Evolutionary conservation across 495 filamentous ascomycete species (phyloP).

Genomic region (Chlorociboria aeruginascens): DNA sequence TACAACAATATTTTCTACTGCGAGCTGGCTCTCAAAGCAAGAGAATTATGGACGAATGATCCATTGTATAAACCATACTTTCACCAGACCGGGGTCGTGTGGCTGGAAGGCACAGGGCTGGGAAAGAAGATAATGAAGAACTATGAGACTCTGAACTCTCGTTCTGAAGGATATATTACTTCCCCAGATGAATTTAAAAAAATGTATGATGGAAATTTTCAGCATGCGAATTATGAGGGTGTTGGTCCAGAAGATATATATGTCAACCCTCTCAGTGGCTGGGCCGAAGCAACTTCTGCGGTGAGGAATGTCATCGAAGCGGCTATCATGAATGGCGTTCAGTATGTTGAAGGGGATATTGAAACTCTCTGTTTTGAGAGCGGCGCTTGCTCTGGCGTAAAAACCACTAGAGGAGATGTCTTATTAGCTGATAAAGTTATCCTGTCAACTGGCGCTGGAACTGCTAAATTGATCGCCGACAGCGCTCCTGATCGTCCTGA

Average conservation of each 20-base stretch:
- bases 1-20: slow-evolving; percentile 48
- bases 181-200: slow-evolving; percentile 31
- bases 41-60: slow-evolving; percentile 36
- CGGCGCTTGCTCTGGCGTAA: slow-evolving; percentile 26
- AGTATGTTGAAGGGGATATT: slow-evolving; percentile 10
- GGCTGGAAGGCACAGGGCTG: slow-evolving; percentile 33
- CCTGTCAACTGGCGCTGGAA: slow-evolving; percentile 46
- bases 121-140: slow-evolving; percentile 36
- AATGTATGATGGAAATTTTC: slow-evolving; percentile 39
- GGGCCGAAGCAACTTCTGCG: slow-evolving; percentile 47
- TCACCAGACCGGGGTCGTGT: slow-evolving; percentile 44
- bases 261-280: slow-evolving; percentile 44
- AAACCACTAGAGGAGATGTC: slow-evolving; percentile 26
- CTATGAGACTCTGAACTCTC: slow-evolving; percentile 32
- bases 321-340: slow-evolving; percentile 38
- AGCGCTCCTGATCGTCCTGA: slow-evolving; percentile 25
- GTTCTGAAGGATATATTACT: slow-evolving; percentile 27
- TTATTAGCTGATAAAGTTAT: slow-evolving; percentile 35
- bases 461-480: slow-evolving; percentile 42
- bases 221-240: slow-evolving; percentile 37
- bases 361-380: slow-evolving; percentile 1
- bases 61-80: slow-evolving; percentile 42
- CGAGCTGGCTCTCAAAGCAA: slow-evolving; percentile 42
- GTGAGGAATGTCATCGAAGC: slow-evolving; percentile 32
- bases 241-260: slow-evolving; percentile 7